A percentile compares a stretch with the other conserved stretches of the same genome.
These are phyloP conservation scores for Fusarium liriodendri DNA, from an alignment of 2,329 filamentous ascomycete species.

Conservation along the genomic window DNA sequence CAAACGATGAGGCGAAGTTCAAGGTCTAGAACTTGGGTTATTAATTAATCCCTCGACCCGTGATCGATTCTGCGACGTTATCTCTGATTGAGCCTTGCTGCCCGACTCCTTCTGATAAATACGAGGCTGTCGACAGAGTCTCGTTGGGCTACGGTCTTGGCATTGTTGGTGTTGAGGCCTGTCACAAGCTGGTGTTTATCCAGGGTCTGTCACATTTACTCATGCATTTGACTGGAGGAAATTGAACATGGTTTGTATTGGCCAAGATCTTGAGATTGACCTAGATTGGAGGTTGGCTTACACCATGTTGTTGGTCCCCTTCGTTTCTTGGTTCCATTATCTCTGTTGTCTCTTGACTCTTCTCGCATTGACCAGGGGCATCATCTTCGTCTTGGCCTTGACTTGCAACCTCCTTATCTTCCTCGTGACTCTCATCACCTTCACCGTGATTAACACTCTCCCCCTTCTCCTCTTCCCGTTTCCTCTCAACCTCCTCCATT, in stretches of 20 bases:
- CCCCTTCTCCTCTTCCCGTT: background rate
- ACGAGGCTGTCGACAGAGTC: background rate
- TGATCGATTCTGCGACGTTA: background rate
- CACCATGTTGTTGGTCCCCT: background rate
- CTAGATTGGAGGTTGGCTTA: background rate
- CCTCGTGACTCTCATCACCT: background rate
- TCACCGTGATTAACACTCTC: background rate
- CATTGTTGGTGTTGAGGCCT: background rate
- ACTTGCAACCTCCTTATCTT: background rate
- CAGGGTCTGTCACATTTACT: background rate
- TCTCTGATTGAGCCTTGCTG: background rate
- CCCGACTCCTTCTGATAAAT: background rate
- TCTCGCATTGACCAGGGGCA: background rate
- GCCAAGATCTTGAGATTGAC: background rate
- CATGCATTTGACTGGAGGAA: background rate
- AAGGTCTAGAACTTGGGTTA: slow-evolving; percentile 1
- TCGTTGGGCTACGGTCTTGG: background rate
- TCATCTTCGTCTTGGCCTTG: background rate
- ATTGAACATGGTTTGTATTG: background rate
- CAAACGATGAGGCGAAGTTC: slow-evolving; percentile 32
- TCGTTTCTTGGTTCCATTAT: background rate
- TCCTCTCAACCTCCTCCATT: slow-evolving; percentile 7
- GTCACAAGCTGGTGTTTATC: background rate
- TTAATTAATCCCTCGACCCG: background rate
- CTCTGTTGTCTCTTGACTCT: background rate